These are phyloP conservation scores for Colletotrichum echinochloae DNA, from an alignment of 2,329 filamentous ascomycete genomes.

Conservation along the genomic window DNA sequence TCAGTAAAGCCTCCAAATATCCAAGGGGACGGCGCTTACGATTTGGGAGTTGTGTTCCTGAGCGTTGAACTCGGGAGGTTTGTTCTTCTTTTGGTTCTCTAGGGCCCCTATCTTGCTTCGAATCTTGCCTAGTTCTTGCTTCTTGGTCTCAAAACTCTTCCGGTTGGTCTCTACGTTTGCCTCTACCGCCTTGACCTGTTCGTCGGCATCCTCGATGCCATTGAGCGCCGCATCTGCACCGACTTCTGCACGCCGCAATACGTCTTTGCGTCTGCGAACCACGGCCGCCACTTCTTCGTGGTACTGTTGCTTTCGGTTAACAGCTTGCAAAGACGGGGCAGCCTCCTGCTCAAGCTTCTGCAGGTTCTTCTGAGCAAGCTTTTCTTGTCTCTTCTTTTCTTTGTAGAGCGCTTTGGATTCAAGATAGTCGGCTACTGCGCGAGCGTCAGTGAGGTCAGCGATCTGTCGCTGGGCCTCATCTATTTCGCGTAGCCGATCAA, in stretches of 20 bases:
- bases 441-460: conserved; percentile 72
- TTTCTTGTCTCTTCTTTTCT: conserved; percentile 67
- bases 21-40: conserved; percentile 59
- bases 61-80: conserved; percentile 75
- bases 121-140: conserved; percentile 62
- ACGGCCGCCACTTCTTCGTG: conserved; percentile 65
- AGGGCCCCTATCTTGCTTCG: conserved; percentile 70
- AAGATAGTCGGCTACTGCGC: conserved; percentile 74
- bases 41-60: conserved; percentile 79
- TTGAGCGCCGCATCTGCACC: conserved; percentile 59
- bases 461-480: conserved; percentile 75
- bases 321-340: conserved; percentile 76
- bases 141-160: conserved; percentile 62
- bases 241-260: conserved; percentile 66
- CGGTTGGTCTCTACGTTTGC: conserved; percentile 63
- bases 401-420: conserved; percentile 61
- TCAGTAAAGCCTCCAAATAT: conserved; percentile 41
- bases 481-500: conserved; percentile 84
- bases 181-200: conserved; percentile 48
- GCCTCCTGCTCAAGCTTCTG: conserved; percentile 67
- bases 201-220: conserved; percentile 52
- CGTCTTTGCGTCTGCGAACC: conserved; percentile 65
- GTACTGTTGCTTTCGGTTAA: conserved; percentile 79
- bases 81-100: conserved; percentile 71
- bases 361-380: conserved; percentile 67